Percentiles rank a stretch among this genome's conserved stretches.
phyloP scores from a whole-genome alignment of 1,139 yeast species.

The Pneumocystis carinii region DNA sequence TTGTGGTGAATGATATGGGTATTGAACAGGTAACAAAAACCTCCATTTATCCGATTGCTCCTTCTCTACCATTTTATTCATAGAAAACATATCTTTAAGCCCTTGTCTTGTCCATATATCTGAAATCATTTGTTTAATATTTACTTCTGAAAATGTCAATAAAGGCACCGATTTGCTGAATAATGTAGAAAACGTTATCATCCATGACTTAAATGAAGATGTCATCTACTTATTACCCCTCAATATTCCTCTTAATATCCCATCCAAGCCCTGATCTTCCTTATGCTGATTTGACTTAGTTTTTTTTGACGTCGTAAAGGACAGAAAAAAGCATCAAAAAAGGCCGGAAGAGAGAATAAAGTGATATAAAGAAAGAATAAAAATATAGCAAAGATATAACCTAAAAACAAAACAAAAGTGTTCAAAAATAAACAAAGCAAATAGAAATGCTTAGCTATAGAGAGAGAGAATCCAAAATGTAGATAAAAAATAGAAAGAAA shows the following conservation, averaged over 20 bases:
- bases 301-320: not conserved
- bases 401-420: not conserved
- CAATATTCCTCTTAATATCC: not conserved
- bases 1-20: slow-evolving; percentile 5
- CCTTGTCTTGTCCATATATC: not conserved
- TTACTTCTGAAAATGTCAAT: not conserved
- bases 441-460: not conserved
- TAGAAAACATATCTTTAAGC: not conserved
- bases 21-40: slow-evolving; percentile 6
- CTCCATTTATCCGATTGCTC: not conserved
- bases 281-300: too few species aligned
- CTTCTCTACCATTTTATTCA: not conserved
- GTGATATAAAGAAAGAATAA: not conserved
- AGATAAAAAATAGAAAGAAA: not conserved
- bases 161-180: not conserved
- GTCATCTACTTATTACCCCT: not conserved
- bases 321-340: not conserved
- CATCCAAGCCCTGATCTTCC: not conserved
- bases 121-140: not conserved
- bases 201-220: not conserved
- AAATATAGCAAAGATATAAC: not conserved
- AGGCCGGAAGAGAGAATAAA: not conserved
- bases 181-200: not conserved
- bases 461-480: not conserved
- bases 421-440: not conserved